Conservation (phyloP, 805 yeast genomes). For the Nakazawaea populi region DNA sequence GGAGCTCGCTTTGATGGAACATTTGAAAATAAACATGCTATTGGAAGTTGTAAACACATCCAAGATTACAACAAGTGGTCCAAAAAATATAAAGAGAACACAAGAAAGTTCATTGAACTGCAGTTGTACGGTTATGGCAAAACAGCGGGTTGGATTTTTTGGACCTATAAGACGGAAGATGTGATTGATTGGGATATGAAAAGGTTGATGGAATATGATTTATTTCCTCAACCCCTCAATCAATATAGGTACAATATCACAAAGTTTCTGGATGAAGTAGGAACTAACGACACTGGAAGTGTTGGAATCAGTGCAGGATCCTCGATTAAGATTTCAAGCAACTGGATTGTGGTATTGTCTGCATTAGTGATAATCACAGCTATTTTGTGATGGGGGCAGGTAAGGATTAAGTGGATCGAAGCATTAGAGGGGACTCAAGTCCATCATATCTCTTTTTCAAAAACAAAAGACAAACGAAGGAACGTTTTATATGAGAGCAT, state of each 20-base stretch:
- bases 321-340: not conserved
- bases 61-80: constrained; percentile 47
- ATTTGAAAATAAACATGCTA: constrained; percentile 28
- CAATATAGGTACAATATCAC: not conserved
- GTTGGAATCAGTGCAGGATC: constrained; percentile 1
- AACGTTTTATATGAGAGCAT: too few species aligned
- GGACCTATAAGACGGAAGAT: constrained; percentile 89
- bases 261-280: not conserved
- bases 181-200: constrained; percentile 84
- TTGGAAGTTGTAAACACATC: constrained; percentile 62
- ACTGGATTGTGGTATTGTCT: not conserved
- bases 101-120: constrained; percentile 77
- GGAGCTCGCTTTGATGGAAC: constrained; percentile 80
- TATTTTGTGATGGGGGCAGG: not conserved
- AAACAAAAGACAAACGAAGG: too few species aligned
- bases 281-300: not conserved
- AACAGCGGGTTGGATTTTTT: constrained; percentile 83
- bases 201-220: constrained; percentile 45
- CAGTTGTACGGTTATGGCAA: constrained; percentile 75
- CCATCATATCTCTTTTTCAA: not conserved
- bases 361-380: not conserved
- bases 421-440: not conserved
- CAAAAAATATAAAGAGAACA: constrained; percentile 43
- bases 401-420: not conserved
- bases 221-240: constrained; percentile 76